These are phyloP conservation scores for Lyophyllum semitale DNA, from an alignment of 768 basidiomycete species.

Conservation along the genomic window DNA sequence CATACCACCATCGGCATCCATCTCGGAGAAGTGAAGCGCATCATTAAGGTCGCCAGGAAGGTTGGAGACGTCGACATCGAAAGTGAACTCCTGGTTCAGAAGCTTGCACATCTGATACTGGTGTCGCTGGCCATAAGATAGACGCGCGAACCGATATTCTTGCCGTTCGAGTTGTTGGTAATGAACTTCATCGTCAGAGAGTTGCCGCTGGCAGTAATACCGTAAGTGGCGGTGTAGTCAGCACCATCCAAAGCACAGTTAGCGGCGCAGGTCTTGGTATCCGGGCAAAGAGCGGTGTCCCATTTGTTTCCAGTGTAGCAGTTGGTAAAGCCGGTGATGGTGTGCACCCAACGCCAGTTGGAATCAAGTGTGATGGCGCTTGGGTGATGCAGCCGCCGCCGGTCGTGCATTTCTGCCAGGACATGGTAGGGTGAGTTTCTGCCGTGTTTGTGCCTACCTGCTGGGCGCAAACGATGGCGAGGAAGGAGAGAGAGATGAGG, in stretches of 20 bases:
- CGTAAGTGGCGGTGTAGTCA: slow-evolving; percentile 51
- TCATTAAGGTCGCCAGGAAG: slow-evolving; percentile 58
- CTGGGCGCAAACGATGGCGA: slow-evolving; percentile 49
- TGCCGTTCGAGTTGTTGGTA: slow-evolving; percentile 31
- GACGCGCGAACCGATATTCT: slow-evolving; percentile 43
- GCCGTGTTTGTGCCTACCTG: slow-evolving; percentile 53
- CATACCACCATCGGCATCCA: slow-evolving; percentile 57
- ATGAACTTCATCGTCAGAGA: slow-evolving; percentile 53
- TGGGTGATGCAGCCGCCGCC: slow-evolving; percentile 42
- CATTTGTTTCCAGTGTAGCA: slow-evolving; percentile 62
- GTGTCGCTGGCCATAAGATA: slow-evolving; percentile 53
- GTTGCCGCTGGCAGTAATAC: slow-evolving; percentile 49
- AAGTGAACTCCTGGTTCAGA: slow-evolving; percentile 60
- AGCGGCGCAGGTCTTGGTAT: slow-evolving; percentile 44
- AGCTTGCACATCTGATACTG: slow-evolving; percentile 47
- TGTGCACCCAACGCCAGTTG: slow-evolving; percentile 61
- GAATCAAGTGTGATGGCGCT: slow-evolving; percentile 49
- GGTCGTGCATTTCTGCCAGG: slow-evolving; percentile 47
- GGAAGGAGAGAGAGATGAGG: slow-evolving; percentile 40
- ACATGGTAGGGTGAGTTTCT: slow-evolving; percentile 25
- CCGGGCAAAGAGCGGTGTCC: slow-evolving; percentile 53
- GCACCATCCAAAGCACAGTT: slow-evolving; percentile 48
- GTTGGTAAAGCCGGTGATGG: slow-evolving; percentile 35
- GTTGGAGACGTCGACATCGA: slow-evolving; percentile 61
- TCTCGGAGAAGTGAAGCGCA: slow-evolving; percentile 32